These are phyloP conservation scores for Mucor racemosus DNA, from an alignment of 371 early-diverging fungal genomes.

Conservation along the genomic window DNA sequence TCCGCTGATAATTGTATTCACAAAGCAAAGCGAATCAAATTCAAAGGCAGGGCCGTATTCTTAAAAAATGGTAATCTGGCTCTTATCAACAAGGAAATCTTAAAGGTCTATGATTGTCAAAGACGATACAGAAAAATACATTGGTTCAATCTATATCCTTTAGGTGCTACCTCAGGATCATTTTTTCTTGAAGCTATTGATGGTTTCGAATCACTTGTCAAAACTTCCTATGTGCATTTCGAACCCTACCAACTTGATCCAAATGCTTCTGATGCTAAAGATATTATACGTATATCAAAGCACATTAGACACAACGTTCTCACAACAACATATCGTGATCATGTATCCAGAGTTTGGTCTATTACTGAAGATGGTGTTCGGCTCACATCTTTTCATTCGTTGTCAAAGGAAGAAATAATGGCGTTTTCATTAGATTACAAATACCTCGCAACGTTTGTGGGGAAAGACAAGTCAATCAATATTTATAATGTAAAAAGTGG, in stretches of 20 bases:
- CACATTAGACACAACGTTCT: conserved; percentile 15
- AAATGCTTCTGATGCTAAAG: background rate
- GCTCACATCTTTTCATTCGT: conserved; percentile 11
- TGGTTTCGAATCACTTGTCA: background rate
- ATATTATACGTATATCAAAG: conserved; percentile 9
- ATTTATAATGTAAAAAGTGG: conserved; percentile 12
- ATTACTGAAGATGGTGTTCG: conserved; percentile 13
- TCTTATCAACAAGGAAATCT: background rate
- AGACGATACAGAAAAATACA: background rate
- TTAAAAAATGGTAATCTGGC: background rate
- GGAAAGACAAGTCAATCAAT: background rate
- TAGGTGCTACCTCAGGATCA: background rate
- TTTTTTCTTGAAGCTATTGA: background rate
- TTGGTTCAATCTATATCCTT: background rate
- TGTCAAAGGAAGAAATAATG: conserved; percentile 8
- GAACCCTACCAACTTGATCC: background rate
- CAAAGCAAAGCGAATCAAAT: background rate
- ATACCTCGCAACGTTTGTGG: conserved; percentile 11
- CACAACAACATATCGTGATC: conserved; percentile 3
- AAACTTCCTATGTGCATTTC: background rate
- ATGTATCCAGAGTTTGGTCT: conserved; percentile 13
- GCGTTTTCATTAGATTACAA: conserved; percentile 16
- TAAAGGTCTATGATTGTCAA: background rate
- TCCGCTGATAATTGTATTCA: background rate
- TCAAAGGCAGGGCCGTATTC: conserved; percentile 8